Base-by-base conservation (phyloP, 1,284 basidiomycete genomes). In the Quambalaria eucalypti region DNA sequence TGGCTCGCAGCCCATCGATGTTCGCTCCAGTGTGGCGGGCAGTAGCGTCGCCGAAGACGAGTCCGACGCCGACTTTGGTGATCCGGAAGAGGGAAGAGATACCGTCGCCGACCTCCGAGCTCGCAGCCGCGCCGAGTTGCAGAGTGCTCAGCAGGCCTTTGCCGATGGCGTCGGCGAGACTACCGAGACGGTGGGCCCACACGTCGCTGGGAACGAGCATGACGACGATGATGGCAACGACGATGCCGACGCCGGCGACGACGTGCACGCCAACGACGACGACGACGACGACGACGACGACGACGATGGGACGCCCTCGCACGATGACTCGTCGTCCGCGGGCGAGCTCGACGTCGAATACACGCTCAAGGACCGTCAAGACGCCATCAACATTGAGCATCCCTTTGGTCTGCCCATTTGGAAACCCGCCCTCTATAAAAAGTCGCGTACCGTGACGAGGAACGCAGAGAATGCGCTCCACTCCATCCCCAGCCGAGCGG, bases 401-500 rank as follows among this genome's bases (percentile, higher is more conserved):
- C 95, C 95, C 6, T 98, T 99, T 77, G 95, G 95, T 81, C 82
- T 99, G 63, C 95, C 90, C 46, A 97, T 99, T 74, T 98, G 95
- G 95, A 99, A 99, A 78, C 95, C 95, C 12, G 95, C 95, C 0
- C 78, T 99, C 52, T 99, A 99, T 84, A 93, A 95, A 78, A 99
- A 99, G 77, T 88, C 88, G 28, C 86, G 95, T 48, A 91, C 92
- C 1, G 88, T 98, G 64, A 96, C 93, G 42, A 87, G 92, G 54
- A 86, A 91, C 76, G 95, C 95, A 39, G 95, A 99, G 77, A 85
- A 87, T 54, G 95, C 88, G 0, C 82, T 98, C 2, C 95, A 98
- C 76, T 84, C 87, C 16, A 82, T 88, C 38, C 95, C 95, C 1
- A 92, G 90, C 19, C 87, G 90, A 0, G 87, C 90, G 57, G 89